phyloP scores from a whole-genome alignment of 2,329 filamentous ascomycete genomes.

The Aspergillus japonicus region DNA sequence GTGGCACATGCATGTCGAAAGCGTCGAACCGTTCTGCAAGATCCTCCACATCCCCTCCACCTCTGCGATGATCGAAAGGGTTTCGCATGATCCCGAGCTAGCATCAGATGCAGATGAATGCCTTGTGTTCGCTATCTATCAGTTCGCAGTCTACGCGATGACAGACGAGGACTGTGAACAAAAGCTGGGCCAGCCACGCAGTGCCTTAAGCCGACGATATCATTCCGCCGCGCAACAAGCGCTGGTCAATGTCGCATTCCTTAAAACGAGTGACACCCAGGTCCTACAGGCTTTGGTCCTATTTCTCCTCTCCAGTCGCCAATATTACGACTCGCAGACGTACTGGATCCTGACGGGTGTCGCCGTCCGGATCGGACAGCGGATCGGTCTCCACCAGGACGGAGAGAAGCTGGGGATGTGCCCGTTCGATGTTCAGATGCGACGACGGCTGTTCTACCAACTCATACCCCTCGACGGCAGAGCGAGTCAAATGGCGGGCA shows the following conservation, averaged over 20 bases:
- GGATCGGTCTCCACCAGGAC: slow-evolving; percentile 51
- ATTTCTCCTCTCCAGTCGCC: slow-evolving; percentile 30
- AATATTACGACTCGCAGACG: slow-evolving; percentile 46
- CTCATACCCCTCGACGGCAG: slow-evolving; percentile 24
- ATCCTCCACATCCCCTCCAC: slow-evolving; percentile 69
- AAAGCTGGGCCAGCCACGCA: slow-evolving; percentile 1
- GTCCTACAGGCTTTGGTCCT: slow-evolving; percentile 19
- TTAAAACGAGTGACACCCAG: slow-evolving; percentile 17
- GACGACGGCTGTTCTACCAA: slow-evolving; percentile 29
- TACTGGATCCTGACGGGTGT: slow-evolving; percentile 53
- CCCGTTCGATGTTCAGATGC: slow-evolving; percentile 47
- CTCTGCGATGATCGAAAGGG: slow-evolving; percentile 64
- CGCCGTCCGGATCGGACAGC: slow-evolving; percentile 46
- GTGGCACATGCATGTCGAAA: slow-evolving; percentile 73
- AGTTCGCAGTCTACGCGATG: slow-evolving; percentile 22
- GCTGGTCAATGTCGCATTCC: slow-evolving; percentile 19
- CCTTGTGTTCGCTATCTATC: slow-evolving; percentile 30
- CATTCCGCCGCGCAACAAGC: slow-evolving; percentile 10
- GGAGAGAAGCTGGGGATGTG: slow-evolving; percentile 45
- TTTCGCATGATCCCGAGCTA: slow-evolving; percentile 42
- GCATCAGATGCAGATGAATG: slow-evolving; percentile 36
- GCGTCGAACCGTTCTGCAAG: slow-evolving; percentile 73
- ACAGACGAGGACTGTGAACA: slow-evolving; percentile 13
- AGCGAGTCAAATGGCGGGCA: slow-evolving; percentile 32
- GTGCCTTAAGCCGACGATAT: slow-evolving; percentile 11